A percentile compares a stretch with the other conserved stretches of the same genome.
Conservation (phyloP, 352 stramenopile species). For the Saprolegnia diclina region DNA sequence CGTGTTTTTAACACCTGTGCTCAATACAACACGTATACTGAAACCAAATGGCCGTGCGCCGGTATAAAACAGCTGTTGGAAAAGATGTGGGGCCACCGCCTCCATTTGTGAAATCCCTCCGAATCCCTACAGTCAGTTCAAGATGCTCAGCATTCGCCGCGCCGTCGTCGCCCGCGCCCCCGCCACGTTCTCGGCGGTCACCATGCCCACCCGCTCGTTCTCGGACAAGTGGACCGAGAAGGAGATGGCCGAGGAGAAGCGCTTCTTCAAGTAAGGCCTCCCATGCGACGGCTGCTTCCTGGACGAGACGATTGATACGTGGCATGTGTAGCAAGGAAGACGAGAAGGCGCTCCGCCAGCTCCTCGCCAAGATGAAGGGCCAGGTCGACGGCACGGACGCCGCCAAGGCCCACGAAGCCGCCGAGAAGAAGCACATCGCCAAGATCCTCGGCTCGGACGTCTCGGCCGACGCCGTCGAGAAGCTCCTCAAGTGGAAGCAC, state of each 20-base stretch:
- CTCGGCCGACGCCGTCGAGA: slow-evolving; percentile 58
- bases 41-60: not conserved
- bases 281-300: not conserved
- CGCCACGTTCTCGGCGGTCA: slow-evolving; percentile 36
- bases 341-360: slow-evolving; percentile 78
- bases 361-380: slow-evolving; percentile 83
- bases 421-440: slow-evolving; percentile 71
- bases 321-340: slow-evolving; percentile 65
- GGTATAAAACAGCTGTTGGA: not conserved
- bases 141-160: slow-evolving; percentile 66
- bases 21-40: not conserved
- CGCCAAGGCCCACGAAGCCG: slow-evolving; percentile 60
- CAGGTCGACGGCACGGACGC: slow-evolving; percentile 50
- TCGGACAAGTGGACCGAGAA: slow-evolving; percentile 53
- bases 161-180: slow-evolving; percentile 31
- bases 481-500: slow-evolving; percentile 88
- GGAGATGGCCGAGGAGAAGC: slow-evolving; percentile 66
- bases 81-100: not conserved
- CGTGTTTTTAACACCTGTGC: not conserved
- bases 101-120: not conserved
- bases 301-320: not conserved
- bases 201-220: slow-evolving; percentile 41
- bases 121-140: slow-evolving; percentile 7
- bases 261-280: slow-evolving; percentile 78
- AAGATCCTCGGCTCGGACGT: slow-evolving; percentile 58